phyloP scores from a whole-genome alignment of 75 land plant species.

The Pseudotsuga menziesii region DNA sequence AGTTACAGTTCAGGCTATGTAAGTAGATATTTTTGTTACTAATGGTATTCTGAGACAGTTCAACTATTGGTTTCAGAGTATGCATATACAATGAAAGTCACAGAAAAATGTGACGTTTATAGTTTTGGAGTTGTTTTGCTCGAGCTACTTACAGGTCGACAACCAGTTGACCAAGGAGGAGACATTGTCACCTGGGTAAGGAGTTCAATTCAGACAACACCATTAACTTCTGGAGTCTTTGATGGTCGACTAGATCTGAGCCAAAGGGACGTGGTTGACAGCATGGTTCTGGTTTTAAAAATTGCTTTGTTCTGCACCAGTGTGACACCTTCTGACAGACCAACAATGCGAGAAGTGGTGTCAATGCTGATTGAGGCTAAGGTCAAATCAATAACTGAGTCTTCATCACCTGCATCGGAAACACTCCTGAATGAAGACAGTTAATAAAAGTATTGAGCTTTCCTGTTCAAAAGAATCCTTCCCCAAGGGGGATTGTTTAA shows the following conservation, averaged over 20 bases:
- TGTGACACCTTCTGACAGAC: constrained; percentile 20
- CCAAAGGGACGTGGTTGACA: neutral
- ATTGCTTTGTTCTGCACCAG: constrained; percentile 32
- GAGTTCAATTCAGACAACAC: constrained; percentile 10
- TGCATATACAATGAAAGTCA: constrained; percentile 59
- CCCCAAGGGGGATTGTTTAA: too few species aligned
- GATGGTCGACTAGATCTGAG: constrained; percentile 18
- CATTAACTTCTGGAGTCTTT: constrained; percentile 7
- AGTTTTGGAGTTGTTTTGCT: constrained; percentile 74
- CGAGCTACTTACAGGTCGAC: constrained; percentile 66
- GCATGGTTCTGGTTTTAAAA: constrained; percentile 26
- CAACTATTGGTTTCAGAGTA: constrained; percentile 36
- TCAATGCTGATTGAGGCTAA: constrained; percentile 28
- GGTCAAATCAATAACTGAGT: neutral
- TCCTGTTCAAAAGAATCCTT: too few species aligned
- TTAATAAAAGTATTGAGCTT: too few species aligned
- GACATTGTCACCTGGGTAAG: constrained; percentile 27
- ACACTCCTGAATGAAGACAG: neutral
- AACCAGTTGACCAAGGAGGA: constrained; percentile 34
- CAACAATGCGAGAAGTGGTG: constrained; percentile 34
- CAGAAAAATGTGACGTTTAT: constrained; percentile 73
- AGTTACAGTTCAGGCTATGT: too few species aligned
- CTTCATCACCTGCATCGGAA: neutral
- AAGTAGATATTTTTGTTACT: too few species aligned
- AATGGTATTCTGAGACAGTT: too few species aligned